These are phyloP conservation scores for Gelatoporia subvermispora DNA, from an alignment of 768 basidiomycete genomes.

Conservation along the genomic window DNA sequence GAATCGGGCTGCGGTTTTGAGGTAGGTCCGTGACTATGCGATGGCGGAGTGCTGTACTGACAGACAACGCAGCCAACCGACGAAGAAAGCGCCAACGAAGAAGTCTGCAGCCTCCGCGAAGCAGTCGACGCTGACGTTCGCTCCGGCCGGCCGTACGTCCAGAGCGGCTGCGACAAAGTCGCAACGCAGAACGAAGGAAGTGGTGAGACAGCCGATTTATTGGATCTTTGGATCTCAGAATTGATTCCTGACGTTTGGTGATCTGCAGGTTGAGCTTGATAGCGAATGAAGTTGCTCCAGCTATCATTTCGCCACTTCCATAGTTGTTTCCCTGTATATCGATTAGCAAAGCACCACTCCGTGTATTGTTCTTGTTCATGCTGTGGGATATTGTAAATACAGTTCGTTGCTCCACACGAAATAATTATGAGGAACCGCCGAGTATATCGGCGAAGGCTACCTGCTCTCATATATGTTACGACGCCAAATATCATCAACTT, in stretches of 20 bases:
- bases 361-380: too few species aligned
- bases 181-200: conserved; percentile 51
- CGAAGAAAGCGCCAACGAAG: conserved; percentile 53
- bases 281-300: background rate
- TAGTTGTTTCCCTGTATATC: too few species aligned
- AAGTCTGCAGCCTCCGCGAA: conserved; percentile 37
- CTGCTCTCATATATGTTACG: too few species aligned
- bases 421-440: too few species aligned
- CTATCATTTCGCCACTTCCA: too few species aligned
- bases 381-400: too few species aligned
- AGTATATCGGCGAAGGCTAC: too few species aligned
- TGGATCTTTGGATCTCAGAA: background rate
- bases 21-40: conserved; percentile 43
- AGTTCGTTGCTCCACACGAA: too few species aligned
- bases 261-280: conserved; percentile 5
- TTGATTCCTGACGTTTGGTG: background rate
- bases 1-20: conserved; percentile 59
- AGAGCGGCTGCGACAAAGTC: conserved; percentile 69
- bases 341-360: too few species aligned
- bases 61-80: conserved; percentile 28
- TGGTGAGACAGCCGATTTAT: conserved; percentile 26
- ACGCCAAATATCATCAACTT: too few species aligned
- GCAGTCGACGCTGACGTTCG: conserved; percentile 60
- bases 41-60: background rate
- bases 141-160: conserved; percentile 48